Conservation (phyloP, 306 rosid species). For the Erythrophleum fordii region DNA sequence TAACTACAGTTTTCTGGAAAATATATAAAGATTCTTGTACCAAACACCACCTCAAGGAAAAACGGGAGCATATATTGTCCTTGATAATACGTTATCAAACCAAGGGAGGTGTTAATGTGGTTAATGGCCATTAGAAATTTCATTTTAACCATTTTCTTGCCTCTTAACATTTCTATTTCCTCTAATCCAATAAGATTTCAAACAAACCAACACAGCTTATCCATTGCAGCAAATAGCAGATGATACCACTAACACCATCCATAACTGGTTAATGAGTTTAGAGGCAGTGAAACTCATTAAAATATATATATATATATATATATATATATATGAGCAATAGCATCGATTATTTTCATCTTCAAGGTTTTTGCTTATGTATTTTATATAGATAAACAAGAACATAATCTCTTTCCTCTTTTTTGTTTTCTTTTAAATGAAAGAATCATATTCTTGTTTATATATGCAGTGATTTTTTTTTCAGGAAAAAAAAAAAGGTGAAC, state of each 20-base stretch:
- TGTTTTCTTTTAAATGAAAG: background rate
- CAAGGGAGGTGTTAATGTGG: background rate
- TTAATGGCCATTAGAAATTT: slow-evolving; percentile 13
- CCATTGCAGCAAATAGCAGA: background rate
- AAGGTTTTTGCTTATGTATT: background rate
- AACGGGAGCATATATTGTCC: background rate
- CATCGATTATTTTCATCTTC: background rate
- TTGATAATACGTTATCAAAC: background rate
- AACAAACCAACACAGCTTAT: background rate
- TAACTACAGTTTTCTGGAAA: background rate
- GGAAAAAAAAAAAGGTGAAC: no score
- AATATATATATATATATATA: no score
- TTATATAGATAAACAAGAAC: background rate
- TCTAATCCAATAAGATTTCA: background rate
- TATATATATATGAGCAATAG: no score
- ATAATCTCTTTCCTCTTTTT: background rate
- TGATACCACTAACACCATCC: background rate
- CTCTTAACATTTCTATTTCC: background rate
- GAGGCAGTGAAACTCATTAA: background rate
- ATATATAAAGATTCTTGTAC: background rate
- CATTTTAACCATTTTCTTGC: background rate
- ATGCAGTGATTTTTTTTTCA: slow-evolving; percentile 1
- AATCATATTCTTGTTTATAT: background rate
- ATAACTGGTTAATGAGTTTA: background rate
- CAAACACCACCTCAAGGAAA: background rate